Evolutionary conservation across 345 rosid genomes (phyloP).

Genomic region (Aquilaria yunnanensis): DNA sequence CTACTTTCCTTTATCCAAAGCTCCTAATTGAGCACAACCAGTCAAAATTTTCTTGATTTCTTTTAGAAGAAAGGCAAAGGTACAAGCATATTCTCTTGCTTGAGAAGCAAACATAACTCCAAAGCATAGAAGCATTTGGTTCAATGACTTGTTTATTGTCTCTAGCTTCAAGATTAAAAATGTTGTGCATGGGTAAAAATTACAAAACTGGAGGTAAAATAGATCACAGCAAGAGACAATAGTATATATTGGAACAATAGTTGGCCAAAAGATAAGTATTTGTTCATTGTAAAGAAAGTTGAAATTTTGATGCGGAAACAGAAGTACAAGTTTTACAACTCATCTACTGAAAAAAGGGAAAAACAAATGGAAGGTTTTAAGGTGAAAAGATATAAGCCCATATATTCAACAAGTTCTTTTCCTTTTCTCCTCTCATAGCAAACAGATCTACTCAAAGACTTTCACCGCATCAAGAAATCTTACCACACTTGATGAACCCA

Average conservation of each 20-base stretch:
- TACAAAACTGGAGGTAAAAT: background rate
- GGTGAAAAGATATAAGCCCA: no score
- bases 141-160: constrained; percentile 78
- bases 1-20: constrained; percentile 77
- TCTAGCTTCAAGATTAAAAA: constrained; percentile 67
- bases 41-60: constrained; percentile 25
- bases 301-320: no score
- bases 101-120: constrained; percentile 92
- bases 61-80: constrained; percentile 9
- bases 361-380: no score
- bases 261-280: no score
- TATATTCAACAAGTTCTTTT: no score
- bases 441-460: constrained; percentile 39
- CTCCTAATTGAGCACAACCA: constrained; percentile 72
- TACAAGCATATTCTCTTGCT: constrained; percentile 33
- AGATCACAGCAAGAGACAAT: no score
- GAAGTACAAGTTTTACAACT: no score
- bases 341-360: no score
- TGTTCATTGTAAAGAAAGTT: no score
- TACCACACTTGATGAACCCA: constrained; percentile 36
- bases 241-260: no score
- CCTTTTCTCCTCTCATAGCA: no score
- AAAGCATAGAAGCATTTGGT: constrained; percentile 94
- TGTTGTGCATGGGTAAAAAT: constrained; percentile 1
- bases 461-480: constrained; percentile 47